These are phyloP conservation scores for Penicillium turbatum DNA, from an alignment of 495 filamentous ascomycete species.

Conservation along the genomic window DNA sequence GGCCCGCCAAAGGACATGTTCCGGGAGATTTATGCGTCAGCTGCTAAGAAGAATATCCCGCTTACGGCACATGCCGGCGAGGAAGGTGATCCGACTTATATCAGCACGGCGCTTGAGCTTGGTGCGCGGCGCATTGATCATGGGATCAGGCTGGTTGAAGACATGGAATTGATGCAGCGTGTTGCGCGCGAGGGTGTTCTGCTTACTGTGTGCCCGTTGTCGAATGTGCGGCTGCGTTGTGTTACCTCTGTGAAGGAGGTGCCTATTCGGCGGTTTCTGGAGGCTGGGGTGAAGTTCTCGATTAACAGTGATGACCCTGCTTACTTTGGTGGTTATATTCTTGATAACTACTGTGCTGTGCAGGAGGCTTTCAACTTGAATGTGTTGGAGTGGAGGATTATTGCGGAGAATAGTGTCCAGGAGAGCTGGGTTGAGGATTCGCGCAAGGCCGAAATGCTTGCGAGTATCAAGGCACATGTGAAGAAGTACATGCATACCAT, in stretches of 20 bases:
- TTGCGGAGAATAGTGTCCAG: slow-evolving; percentile 57
- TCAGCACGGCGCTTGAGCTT: slow-evolving; percentile 59
- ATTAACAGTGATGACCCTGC: slow-evolving; percentile 77
- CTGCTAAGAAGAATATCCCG: slow-evolving; percentile 46
- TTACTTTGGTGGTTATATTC: slow-evolving; percentile 75
- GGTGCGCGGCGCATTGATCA: slow-evolving; percentile 65
- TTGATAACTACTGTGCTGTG: slow-evolving; percentile 72
- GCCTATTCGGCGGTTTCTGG: slow-evolving; percentile 61
- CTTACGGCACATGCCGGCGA: slow-evolving; percentile 72
- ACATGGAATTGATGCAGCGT: slow-evolving; percentile 52
- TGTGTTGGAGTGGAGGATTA: slow-evolving; percentile 58
- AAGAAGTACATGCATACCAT: slow-evolving; percentile 20
- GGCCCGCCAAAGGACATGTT: slow-evolving; percentile 62
- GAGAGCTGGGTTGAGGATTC: slow-evolving; percentile 54
- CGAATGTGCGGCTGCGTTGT: slow-evolving; percentile 63
- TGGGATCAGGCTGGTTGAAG: slow-evolving; percentile 61
- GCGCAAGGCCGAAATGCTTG: slow-evolving; percentile 38
- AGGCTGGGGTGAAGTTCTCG: slow-evolving; percentile 61
- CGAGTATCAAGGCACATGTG: slow-evolving; percentile 37
- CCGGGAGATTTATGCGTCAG: slow-evolving; percentile 53
- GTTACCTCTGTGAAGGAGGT: slow-evolving; percentile 53
- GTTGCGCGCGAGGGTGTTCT: slow-evolving; percentile 54
- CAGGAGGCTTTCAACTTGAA: slow-evolving; percentile 64
- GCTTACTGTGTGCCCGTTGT: slow-evolving; percentile 68
- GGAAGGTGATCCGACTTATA: slow-evolving; percentile 66